These are phyloP conservation scores for Infundibulicybe gibba DNA, from an alignment of 768 basidiomycete genomes.

Conservation along the genomic window DNA sequence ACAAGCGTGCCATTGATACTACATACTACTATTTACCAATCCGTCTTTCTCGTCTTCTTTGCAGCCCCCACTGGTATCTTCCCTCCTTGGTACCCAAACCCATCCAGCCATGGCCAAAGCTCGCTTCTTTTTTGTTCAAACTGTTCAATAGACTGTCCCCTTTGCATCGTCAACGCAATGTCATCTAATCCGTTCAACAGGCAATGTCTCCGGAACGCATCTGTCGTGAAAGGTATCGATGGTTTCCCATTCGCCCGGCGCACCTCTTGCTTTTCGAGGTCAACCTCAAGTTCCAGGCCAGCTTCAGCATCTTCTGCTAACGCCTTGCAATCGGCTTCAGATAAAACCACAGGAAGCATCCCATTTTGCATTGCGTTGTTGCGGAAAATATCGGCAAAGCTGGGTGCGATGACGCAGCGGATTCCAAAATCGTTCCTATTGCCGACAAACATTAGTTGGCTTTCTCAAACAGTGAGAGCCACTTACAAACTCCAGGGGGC, in stretches of 20 bases:
- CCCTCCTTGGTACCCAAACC: conserved; percentile 83
- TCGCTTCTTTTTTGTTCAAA: conserved; percentile 81
- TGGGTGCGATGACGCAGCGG: conserved; percentile 81
- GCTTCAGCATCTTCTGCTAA: conserved; percentile 76
- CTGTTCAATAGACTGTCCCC: conserved; percentile 59
- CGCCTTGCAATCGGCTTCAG: conserved; percentile 67
- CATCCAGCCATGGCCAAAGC: conserved; percentile 95
- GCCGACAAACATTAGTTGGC: conserved; percentile 2
- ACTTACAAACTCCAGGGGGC: conserved; percentile 85
- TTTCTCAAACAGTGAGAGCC: not conserved
- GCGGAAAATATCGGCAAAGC: conserved; percentile 88
- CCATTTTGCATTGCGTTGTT: conserved; percentile 93
- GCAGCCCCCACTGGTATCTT: conserved; percentile 57
- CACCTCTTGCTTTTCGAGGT: conserved; percentile 80
- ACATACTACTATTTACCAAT: conserved; percentile 52
- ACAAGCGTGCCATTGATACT: not conserved
- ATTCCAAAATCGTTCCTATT: conserved; percentile 88
- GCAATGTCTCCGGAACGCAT: conserved; percentile 91
- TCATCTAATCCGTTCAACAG: conserved; percentile 96
- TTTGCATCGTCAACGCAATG: conserved; percentile 90
- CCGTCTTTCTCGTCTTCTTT: conserved; percentile 51
- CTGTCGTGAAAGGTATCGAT: conserved; percentile 74
- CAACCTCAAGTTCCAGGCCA: conserved; percentile 75
- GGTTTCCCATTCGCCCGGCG: conserved; percentile 69
- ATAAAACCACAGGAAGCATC: conserved; percentile 75